Evolutionary conservation across 176 grass and related monocot genomes (phyloP).

Genomic region (Secale cereale): DNA sequence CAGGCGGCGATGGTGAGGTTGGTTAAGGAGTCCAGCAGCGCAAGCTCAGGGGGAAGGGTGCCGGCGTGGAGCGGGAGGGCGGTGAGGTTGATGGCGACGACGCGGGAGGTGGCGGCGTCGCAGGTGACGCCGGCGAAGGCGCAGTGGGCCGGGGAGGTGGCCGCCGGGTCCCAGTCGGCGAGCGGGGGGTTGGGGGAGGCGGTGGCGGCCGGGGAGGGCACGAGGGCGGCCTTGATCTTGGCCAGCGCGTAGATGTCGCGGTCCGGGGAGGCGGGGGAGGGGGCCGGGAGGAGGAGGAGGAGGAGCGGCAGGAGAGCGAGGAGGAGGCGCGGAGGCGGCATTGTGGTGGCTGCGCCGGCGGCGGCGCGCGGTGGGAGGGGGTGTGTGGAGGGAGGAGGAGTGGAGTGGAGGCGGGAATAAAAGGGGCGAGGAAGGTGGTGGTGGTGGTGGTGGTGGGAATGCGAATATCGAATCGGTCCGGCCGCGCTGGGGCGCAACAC

Average conservation of each 20-base stretch:
- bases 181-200: constrained; percentile 11
- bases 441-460: neutral
- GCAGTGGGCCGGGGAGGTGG: constrained; percentile 44
- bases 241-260: constrained; percentile 37
- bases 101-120: constrained; percentile 32
- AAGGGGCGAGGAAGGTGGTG: neutral
- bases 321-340: constrained; percentile 1
- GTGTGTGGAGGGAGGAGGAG: constrained; percentile 5
- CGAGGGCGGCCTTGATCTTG: constrained; percentile 47
- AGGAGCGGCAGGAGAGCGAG: neutral
- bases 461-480: neutral
- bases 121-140: constrained; percentile 59
- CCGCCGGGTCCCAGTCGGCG: constrained; percentile 55
- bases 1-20: constrained; percentile 65
- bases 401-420: constrained; percentile 8
- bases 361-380: constrained; percentile 1
- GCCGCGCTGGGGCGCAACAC: neutral
- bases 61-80: constrained; percentile 38
- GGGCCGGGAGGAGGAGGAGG: neutral
- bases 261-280: constrained; percentile 23
- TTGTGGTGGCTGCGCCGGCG: constrained; percentile 25
- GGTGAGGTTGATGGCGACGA: constrained; percentile 60
- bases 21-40: constrained; percentile 43
- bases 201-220: neutral
- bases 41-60: constrained; percentile 35